Evolutionary conservation across 495 filamentous ascomycete species (phyloP).

Genomic region (Penicillium lagena): DNA sequence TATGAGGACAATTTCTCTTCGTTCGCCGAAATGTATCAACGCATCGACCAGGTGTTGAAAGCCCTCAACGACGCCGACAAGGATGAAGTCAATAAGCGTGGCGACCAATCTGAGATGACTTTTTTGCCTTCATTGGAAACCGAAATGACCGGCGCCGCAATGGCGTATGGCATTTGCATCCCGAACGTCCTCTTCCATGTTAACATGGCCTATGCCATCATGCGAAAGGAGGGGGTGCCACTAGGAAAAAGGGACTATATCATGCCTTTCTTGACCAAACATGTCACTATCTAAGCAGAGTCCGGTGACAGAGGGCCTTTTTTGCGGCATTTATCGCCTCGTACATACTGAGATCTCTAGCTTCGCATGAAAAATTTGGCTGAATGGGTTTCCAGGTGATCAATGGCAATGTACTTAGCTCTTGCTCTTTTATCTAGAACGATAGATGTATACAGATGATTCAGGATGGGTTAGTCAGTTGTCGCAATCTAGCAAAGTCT

Average conservation of each 20-base stretch:
- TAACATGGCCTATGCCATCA: slow-evolving; percentile 46
- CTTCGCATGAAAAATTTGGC: too few relatives aligned
- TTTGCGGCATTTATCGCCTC: too few relatives aligned
- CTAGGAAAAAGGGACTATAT: slow-evolving; percentile 33
- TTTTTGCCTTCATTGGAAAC: neutral
- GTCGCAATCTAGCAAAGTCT: too few relatives aligned
- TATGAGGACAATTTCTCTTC: slow-evolving; percentile 28
- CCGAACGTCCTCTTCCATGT: slow-evolving; percentile 57
- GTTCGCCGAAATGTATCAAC: slow-evolving; percentile 26
- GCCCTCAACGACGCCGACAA: slow-evolving; percentile 25
- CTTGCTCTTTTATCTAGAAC: too few relatives aligned
- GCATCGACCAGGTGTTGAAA: slow-evolving; percentile 31
- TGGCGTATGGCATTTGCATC: slow-evolving; percentile 27
- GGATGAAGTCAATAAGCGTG: slow-evolving; percentile 20
- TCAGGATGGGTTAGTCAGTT: too few relatives aligned
- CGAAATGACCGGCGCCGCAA: slow-evolving; percentile 8
- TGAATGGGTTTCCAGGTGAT: too few relatives aligned
- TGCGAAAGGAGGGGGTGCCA: slow-evolving; percentile 47
- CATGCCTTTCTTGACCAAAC: too few relatives aligned
- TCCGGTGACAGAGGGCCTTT: too few relatives aligned
- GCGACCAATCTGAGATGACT: slow-evolving; percentile 2
- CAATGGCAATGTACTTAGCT: too few relatives aligned
- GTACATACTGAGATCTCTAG: too few relatives aligned
- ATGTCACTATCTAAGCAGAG: too few relatives aligned
- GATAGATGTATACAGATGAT: too few relatives aligned